Base-by-base conservation (phyloP, 176 grass and related monocot genomes). In the Dactylis glomerata region DNA sequence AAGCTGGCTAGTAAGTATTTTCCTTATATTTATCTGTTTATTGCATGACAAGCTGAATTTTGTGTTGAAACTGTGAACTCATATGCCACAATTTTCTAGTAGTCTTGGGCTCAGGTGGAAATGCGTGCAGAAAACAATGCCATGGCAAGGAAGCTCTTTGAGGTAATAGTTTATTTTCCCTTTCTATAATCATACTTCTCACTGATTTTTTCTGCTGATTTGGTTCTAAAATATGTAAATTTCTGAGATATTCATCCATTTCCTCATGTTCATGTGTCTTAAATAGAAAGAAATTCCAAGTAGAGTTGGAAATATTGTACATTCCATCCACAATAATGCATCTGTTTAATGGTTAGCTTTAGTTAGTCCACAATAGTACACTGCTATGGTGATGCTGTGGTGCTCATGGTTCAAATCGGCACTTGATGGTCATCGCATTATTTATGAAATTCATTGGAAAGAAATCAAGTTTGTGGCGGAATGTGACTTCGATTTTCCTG, bases 71-170 rank as follows among this genome's bases (percentile, higher is more conserved):
- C 16, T 69, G 38, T 76, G 34, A 77, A 92, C 75, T 94, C 71
- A 91, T 78, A 24, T 69, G 23, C 4, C 19, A 2, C 45, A 80
- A 78, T 41, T 94, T 87, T 93, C 83, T 90, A 82, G 84, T 78
- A 98, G 96, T 86, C 93, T 79, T 98, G 96, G 96, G 96, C 96
- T 67, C 96, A 98, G 75, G 80, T 98, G 68, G 96, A 98, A 87
- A 93, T 98, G 86, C 87, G 94, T 38, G 92, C 89, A 77, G 84
- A 91, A 62, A 95, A 98, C 84, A 87, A 88, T 73, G 73, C 33
- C 70, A 90, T 90, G 72, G 93, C 96, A 26, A 95, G 93, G 79
- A 90, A 95, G 78, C 96, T 98, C 41, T 98, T 98, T 57, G 96
- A 98, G 96, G 93, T 98, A 87, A 93, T 85, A 65, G 67, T 54